Evolutionary conservation across 2,329 filamentous ascomycete genomes (phyloP), one percentile per base, ranked within the genome.

Genomic region (Colletotrichum tropicicola): DNA sequence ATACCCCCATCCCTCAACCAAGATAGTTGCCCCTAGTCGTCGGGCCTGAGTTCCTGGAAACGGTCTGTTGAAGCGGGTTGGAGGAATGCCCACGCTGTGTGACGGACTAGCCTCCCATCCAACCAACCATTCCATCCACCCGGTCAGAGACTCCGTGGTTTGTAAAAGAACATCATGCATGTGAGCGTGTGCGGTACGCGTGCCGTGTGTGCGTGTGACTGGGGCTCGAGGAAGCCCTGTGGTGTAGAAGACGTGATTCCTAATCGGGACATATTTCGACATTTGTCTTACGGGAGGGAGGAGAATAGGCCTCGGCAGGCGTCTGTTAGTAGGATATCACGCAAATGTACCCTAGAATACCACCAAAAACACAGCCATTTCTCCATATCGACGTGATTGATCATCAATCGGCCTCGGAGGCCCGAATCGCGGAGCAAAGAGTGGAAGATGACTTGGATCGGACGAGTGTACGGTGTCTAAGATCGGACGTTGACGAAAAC

Each of bases 211-310:
- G 48, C 21, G 32, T 35, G n/a, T 49, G 44, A 51, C 21, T 13
- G 21, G 5, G 37, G n/a, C n/a, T 17, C 6, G 5, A 7, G 17
- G 21, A 25, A 39, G 41, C 41, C 41, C 43, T n/a, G 21, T 47
- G 28, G 25, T 39, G 35, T 54, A 54, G 32, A 61, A 61, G 44
- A 55, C 35, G 13, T 23, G 10, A 15, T 55, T 39, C 57, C 61
- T 23, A 55, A 61, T 45, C 35, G 41, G 57, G 61, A 51, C 61
- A 65, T 61, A 61, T 55, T 47, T 51, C 53, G 55, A 47, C n/a
- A 32, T 52, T 27, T 37, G 49, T 61, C 61, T 54, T 44, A 48
- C 51, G 21, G 15, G 39, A 30, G 47, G 15, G 43, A 32, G 37
- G 17, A 60, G 41, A 28, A 61, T 28, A 51, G 13, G 28, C 59